Evolutionary conservation across 345 rosid species (phyloP), one percentile per base, ranked within the genome.

Genomic region (Xanthoceras sorbifolium): DNA sequence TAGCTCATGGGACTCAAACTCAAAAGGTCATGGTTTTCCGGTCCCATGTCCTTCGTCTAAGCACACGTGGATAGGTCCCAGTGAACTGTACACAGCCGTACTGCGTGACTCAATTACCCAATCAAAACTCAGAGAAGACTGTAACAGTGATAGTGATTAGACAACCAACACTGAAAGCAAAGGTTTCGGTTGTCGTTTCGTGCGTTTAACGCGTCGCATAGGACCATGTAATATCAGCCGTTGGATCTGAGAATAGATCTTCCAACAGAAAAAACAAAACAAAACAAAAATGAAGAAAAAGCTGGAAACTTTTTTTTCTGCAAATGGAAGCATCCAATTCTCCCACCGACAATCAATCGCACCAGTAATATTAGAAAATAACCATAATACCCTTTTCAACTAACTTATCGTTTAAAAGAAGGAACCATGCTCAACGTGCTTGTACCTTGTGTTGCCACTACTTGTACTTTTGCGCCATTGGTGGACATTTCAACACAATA

Each of bases 361-460:
- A 34, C 17, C 36, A 20, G 2, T 4, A n/a, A 73, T n/a, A n/a
- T 0, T 52, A 26, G n/a, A n/a, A 32, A 59, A 34, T 79, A 12
- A 62, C 83, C 70, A 50, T 10, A 40, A 46, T 64, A 67, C 59
- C 80, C 84, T 72, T 80, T 59, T 71, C 62, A 77, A 69, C 66
- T 1, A 75, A 77, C 76, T 60, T 55, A 50, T 71, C 67, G 34
- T 42, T 14, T 11, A 65, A 3, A 26, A 34, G 23, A 55, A 59
- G 17, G 29, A 59, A 63, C 52, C 63, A 70, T 74, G 65, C 64
- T 28, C 57, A 36, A 72, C 59, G 8, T 44, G 66, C 64, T 68
- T 74, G 61, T 46, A 64, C 40, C 76, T 78, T 74, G 17, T 4
- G 38, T 71, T 26, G 9, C 63, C 73, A 71, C 69, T 73, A 6